Percentiles rank a stretch among this genome's conserved stretches.
phyloP scores from a whole-genome alignment of 352 stramenopile species.

The Phytophthora sansomeana region DNA sequence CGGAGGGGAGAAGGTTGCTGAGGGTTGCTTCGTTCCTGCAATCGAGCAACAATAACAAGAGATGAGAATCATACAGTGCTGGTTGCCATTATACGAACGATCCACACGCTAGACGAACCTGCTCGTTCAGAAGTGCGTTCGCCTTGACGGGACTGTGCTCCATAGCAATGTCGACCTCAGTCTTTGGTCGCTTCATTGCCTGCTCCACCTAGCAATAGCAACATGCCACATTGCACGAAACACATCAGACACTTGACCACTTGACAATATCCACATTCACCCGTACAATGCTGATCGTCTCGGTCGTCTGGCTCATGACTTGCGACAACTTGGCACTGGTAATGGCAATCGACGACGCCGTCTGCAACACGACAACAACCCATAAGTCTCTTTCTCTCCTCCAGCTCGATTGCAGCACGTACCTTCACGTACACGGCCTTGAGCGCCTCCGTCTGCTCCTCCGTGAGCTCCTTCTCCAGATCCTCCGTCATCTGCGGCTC shows the following conservation, averaged over 20 bases:
- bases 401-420: neutral
- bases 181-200: constrained; percentile 83
- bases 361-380: constrained; percentile 36
- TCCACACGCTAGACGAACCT: constrained; percentile 28
- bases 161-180: constrained; percentile 73
- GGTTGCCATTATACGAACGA: neutral
- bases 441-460: constrained; percentile 52
- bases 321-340: constrained; percentile 65
- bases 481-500: constrained; percentile 38
- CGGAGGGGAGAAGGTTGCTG: constrained; percentile 47
- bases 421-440: constrained; percentile 71
- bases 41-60: neutral
- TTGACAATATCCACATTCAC: neutral
- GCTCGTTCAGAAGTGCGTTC: constrained; percentile 47
- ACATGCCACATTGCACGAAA: too few species aligned
- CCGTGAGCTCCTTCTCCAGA: constrained; percentile 40
- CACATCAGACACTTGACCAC: too few species aligned
- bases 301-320: constrained; percentile 63
- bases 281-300: constrained; percentile 75
- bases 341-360: constrained; percentile 60
- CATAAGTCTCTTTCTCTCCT: neutral
- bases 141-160: constrained; percentile 73
- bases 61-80: neutral
- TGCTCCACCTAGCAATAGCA: constrained; percentile 55
- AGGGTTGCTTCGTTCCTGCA: constrained; percentile 31